These are phyloP conservation scores for Barnettozyma populi DNA, from an alignment of 805 yeast species.

Conservation along the genomic window DNA sequence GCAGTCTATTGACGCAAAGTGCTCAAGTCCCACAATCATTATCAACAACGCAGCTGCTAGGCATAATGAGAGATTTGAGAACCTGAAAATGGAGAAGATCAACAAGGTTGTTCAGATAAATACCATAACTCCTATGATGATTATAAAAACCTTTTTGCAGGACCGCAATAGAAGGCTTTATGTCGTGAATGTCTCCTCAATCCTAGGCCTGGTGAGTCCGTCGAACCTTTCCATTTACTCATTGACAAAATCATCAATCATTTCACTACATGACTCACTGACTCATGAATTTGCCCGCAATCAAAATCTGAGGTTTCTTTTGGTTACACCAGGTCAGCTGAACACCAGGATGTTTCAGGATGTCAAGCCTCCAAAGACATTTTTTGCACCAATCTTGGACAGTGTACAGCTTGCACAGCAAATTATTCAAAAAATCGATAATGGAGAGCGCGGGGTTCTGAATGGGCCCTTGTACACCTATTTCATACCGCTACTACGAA, in stretches of 20 bases:
- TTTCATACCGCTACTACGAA: slow-evolving; percentile 60
- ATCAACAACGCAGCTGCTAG: slow-evolving; percentile 83
- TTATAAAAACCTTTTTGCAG: slow-evolving; percentile 64
- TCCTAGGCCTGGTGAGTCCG: slow-evolving; percentile 75
- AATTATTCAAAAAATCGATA: slow-evolving; percentile 47
- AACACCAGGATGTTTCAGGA: slow-evolving; percentile 71
- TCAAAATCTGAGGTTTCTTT: slow-evolving; percentile 59
- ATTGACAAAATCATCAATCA: slow-evolving; percentile 78
- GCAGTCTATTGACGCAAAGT: slow-evolving; percentile 32
- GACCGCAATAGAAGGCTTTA: slow-evolving; percentile 49
- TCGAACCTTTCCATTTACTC: slow-evolving; percentile 75
- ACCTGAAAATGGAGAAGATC: slow-evolving; percentile 47
- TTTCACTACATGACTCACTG: slow-evolving; percentile 79
- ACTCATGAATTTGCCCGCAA: slow-evolving; percentile 59
- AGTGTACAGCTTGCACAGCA: slow-evolving; percentile 51
- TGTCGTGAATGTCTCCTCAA: slow-evolving; percentile 73
- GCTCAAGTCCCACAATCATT: slow-evolving; percentile 57
- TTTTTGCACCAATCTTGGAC: slow-evolving; percentile 74
- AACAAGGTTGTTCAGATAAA: slow-evolving; percentile 58
- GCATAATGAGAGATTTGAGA: slow-evolving; percentile 42
- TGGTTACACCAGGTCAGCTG: slow-evolving; percentile 82
- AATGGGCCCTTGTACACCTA: slow-evolving; percentile 70
- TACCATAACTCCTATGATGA: slow-evolving; percentile 55
- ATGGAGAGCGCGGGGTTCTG: slow-evolving; percentile 67
- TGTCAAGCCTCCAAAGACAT: slow-evolving; percentile 64